Conservation (phyloP, 2,329 filamentous ascomycete genomes). For the Hymenoscyphus fructigenus region DNA sequence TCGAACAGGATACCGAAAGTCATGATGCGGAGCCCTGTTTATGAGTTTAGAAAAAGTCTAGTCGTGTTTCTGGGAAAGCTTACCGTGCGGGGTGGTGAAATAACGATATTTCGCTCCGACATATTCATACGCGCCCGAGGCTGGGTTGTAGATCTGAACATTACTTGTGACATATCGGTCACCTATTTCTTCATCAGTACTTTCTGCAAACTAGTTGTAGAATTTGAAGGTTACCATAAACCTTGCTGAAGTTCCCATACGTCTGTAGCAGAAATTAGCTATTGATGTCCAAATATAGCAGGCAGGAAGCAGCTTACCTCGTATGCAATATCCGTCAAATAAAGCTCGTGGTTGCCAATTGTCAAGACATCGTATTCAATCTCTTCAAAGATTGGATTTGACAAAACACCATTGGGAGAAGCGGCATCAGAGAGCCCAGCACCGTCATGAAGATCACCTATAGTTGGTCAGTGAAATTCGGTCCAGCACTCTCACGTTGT, state of each 20-base stretch:
- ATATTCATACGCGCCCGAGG: conserved; percentile 67
- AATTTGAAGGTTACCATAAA: conserved; percentile 48
- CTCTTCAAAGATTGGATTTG: conserved; percentile 79
- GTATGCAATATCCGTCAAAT: conserved; percentile 64
- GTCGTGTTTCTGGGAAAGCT: neutral
- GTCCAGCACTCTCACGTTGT: neutral
- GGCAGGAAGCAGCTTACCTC: conserved; percentile 19
- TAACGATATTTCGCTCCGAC: conserved; percentile 80
- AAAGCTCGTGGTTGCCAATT: conserved; percentile 88
- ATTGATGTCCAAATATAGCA: neutral
- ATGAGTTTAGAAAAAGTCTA: neutral
- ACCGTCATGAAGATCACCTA: conserved; percentile 76
- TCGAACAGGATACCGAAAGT: conserved; percentile 84
- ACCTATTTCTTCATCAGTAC: neutral
- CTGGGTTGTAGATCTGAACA: conserved; percentile 76
- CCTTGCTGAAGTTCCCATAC: conserved; percentile 76
- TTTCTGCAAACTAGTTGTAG: neutral
- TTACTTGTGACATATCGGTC: conserved; percentile 81
- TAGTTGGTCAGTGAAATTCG: neutral
- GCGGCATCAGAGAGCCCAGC: conserved; percentile 91
- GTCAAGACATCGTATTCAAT: conserved; percentile 81
- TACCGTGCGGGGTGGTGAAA: conserved; percentile 84
- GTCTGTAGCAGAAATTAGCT: conserved; percentile 17
- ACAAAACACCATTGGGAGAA: conserved; percentile 81
- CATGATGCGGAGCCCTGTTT: conserved; percentile 30